Evolutionary conservation across 495 filamentous ascomycete genomes (phyloP).

Genomic region (Aspergillus indologenus): DNA sequence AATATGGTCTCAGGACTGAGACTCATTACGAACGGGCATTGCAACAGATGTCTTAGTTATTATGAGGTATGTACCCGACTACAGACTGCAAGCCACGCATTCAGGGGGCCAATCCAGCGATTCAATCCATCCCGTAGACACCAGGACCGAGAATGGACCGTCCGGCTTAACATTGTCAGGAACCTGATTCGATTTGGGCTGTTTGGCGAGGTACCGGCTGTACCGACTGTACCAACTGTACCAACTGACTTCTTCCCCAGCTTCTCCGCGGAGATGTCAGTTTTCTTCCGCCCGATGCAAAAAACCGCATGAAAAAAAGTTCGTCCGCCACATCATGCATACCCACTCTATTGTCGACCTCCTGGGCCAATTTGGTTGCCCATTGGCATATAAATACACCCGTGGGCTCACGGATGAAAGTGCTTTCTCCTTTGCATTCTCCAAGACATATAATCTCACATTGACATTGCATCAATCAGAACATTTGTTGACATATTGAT

Average conservation of each 20-base stretch:
- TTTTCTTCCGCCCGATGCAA: neutral
- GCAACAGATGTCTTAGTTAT: neutral
- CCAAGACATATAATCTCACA: neutral
- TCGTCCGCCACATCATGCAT: constrained; percentile 5
- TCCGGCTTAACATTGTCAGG: neutral
- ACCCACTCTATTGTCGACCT: neutral
- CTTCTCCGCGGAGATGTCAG: constrained; percentile 7
- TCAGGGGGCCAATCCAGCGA: neutral
- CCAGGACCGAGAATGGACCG: neutral
- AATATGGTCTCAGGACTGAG: neutral
- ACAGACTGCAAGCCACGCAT: neutral
- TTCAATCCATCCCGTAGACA: neutral
- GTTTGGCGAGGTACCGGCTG: neutral
- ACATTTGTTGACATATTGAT: neutral
- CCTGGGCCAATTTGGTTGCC: neutral
- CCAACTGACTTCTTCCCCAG: too few species aligned
- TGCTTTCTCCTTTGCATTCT: neutral
- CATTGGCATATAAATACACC: constrained; percentile 3
- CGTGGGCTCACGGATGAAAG: neutral
- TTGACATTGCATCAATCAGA: neutral
- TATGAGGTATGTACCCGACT: neutral
- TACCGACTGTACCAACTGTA: too few species aligned
- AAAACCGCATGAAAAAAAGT: neutral
- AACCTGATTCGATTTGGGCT: neutral
- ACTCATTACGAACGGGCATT: neutral